Percentiles rank a stretch among this genome's conserved stretches.
phyloP scores from a whole-genome alignment of 768 basidiomycete species.

The Cyclocybe aegerita region DNA sequence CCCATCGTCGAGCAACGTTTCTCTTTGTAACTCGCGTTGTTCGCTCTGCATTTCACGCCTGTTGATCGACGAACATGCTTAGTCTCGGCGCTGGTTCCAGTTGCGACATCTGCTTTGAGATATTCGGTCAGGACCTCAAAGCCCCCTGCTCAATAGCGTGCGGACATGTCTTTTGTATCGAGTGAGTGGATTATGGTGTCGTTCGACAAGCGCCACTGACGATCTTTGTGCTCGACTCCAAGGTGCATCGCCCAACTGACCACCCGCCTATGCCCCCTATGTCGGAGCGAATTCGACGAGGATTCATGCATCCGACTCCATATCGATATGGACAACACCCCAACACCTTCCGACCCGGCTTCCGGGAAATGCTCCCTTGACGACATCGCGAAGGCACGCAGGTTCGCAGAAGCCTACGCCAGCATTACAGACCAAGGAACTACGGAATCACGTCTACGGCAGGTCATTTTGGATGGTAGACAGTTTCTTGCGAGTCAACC shows the following conservation, averaged over 20 bases:
- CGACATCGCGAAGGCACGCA: slow-evolving; percentile 44
- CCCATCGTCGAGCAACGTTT: slow-evolving; percentile 6
- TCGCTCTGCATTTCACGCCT: slow-evolving; percentile 22
- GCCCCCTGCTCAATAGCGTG: slow-evolving; percentile 67
- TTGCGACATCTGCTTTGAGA: slow-evolving; percentile 78
- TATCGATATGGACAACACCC: slow-evolving; percentile 47
- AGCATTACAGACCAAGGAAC: slow-evolving; percentile 56
- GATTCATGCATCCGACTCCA: slow-evolving; percentile 54
- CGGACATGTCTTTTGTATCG: slow-evolving; percentile 69
- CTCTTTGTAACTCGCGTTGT: slow-evolving; percentile 21
- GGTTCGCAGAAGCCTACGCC: slow-evolving; percentile 54
- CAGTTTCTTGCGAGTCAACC: slow-evolving; percentile 46
- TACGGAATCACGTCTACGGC: slow-evolving; percentile 46
- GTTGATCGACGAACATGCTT: slow-evolving; percentile 53
- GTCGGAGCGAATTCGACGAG: slow-evolving; percentile 52
- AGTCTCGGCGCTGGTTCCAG: slow-evolving; percentile 60
- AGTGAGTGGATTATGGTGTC: slow-evolving; percentile 25
- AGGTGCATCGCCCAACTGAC: slow-evolving; percentile 58
- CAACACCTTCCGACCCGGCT: slow-evolving; percentile 12
- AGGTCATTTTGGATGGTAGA: slow-evolving; percentile 50
- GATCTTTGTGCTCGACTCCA: slow-evolving; percentile 2
- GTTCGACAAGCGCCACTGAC: slow-evolving; percentile 1
- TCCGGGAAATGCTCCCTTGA: slow-evolving; percentile 20
- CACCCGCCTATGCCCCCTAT: slow-evolving; percentile 59
- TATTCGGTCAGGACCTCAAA: slow-evolving; percentile 50